Evolutionary conservation across 208 protist genomes (phyloP), one percentile per base, ranked within the genome.

Genomic region (Leishmania tropica): DNA sequence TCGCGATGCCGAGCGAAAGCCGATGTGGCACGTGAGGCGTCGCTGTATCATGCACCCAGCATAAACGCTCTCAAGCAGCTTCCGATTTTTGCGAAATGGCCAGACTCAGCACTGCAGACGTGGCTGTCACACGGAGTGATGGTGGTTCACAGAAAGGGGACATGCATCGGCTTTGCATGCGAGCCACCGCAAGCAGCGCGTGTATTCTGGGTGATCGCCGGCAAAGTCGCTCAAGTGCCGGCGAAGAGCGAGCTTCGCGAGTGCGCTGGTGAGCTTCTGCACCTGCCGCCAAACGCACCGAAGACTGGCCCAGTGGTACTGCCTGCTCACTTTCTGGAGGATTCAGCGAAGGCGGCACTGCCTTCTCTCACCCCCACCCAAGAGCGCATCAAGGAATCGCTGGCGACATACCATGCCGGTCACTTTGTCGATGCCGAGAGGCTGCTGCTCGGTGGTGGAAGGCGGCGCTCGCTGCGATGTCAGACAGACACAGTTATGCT

Each of bases 151-250:
- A 56, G 53, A 19, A 71, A 78, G 40, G 91, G 87, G 15, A 88
- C 88, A 19, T 80, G 76, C 31, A 74, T 95, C 28, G 88, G 87
- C 15, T 89, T 93, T 45, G 78, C 75, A 35, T 64, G 85, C 6
- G 92, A 95, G 83, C 92, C 91, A 7, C 73, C 76, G 17, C 15
- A 35, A 37, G 21, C 81, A 7, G 84, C 88, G 4, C 80, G 80
- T 13, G 79, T 95, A 17, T 94, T 88, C 78, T 96, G 90, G 87
- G 80, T 97, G 11, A 37, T 94, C 0, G 86, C 88, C 21, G 94
- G 94, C 8, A 89, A 84, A 72, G 51, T 96, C 53, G 80, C 83
- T 10, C 88, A 97, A 78, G 82, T 97, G 3, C 91, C 87, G 1
- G 88, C 81, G 48, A 95, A 93, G 70, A 72, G 51, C 31, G 90